Evolutionary conservation across 2,329 filamentous ascomycete genomes (phyloP), one percentile per base, ranked within the genome.

Genomic region (Colletotrichum falcatum): DNA sequence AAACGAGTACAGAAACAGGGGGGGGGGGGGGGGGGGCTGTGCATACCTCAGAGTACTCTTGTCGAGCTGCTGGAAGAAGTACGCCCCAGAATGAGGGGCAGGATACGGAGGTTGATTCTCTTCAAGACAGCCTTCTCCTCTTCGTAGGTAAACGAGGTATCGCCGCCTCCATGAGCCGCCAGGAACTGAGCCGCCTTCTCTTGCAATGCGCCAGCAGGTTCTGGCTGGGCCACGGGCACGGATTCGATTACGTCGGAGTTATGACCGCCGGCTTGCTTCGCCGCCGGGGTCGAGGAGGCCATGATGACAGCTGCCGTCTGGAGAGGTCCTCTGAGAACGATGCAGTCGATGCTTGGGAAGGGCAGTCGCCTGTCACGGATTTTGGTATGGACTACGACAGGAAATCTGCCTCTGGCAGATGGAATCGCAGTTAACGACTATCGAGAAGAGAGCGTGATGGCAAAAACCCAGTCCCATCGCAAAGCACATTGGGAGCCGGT

Each of bases 51-150:
- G 75, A 1, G 81, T 79, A 44, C 80, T 81, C 75, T 88, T 88
- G 77, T 88, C 85, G 12, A 88, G 83, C 71, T 88, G 85, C 73
- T 89, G 87, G 73, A 89, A 85, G 77, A 88, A 89, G 77, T 90
- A 90, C 7, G 86, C 85, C 1, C 82, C 1, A 88, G 80, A 8
- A 89, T 76, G 6, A 89, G 78, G 7, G 85, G 84, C 1, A 89
- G 79, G 9, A 89, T 79, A 0, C 83, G 83, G 12, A 77, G 73
- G 73, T 89, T 86, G 56, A 88, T 87, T n/a, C 79, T 79, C 28
- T 77, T 78, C n/a, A 84, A 72, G 4, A 84, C 82, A 1, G 73
- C 77, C n/a, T 80, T 81, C 72, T 87, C 85, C 74, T 88, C 85
- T 48, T 86, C 83, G 65, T 83, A 83, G 0, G 80, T 82, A 73